Evolutionary conservation across 148 eudicot species (phyloP).

Genomic region (Linanthus parryae): DNA sequence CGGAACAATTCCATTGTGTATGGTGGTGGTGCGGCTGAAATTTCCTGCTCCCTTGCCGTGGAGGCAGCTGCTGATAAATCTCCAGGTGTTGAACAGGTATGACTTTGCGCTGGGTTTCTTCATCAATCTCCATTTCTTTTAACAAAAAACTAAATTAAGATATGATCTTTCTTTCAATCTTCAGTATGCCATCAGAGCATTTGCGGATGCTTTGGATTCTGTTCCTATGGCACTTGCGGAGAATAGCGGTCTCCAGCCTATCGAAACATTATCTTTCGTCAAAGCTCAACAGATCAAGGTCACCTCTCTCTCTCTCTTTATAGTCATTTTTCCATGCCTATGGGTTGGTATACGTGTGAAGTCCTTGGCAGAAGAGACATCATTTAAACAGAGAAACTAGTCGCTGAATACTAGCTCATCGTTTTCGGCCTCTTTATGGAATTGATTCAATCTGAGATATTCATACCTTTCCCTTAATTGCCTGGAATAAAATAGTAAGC

Average conservation of each 20-base stretch:
- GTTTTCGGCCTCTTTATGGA: too few relatives aligned
- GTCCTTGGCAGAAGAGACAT: too few relatives aligned
- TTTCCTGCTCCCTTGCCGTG: slow-evolving; percentile 79
- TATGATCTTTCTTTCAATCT: slow-evolving; percentile 3
- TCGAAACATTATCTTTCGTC: slow-evolving; percentile 82
- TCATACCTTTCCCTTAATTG: too few relatives aligned
- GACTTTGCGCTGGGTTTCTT: neutral
- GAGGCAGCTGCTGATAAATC: slow-evolving; percentile 80
- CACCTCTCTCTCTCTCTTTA: too few relatives aligned
- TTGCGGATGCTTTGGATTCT: slow-evolving; percentile 89
- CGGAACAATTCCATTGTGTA: slow-evolving; percentile 89
- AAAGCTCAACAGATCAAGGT: slow-evolving; percentile 92
- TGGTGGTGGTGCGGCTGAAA: slow-evolving; percentile 87
- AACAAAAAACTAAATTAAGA: neutral
- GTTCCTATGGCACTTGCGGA: slow-evolving; percentile 93
- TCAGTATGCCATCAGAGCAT: slow-evolving; percentile 92
- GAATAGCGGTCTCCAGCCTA: slow-evolving; percentile 91
- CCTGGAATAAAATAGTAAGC: too few relatives aligned
- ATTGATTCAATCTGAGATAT: too few relatives aligned
- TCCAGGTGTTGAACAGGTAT: slow-evolving; percentile 89
- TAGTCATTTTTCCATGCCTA: too few relatives aligned
- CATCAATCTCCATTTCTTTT: neutral
- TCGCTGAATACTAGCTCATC: too few relatives aligned
- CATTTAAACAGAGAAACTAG: too few relatives aligned
- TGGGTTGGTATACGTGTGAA: too few relatives aligned